phyloP scores from a whole-genome alignment of 2,329 filamentous ascomycete species.

The Periconia digitata region DNA sequence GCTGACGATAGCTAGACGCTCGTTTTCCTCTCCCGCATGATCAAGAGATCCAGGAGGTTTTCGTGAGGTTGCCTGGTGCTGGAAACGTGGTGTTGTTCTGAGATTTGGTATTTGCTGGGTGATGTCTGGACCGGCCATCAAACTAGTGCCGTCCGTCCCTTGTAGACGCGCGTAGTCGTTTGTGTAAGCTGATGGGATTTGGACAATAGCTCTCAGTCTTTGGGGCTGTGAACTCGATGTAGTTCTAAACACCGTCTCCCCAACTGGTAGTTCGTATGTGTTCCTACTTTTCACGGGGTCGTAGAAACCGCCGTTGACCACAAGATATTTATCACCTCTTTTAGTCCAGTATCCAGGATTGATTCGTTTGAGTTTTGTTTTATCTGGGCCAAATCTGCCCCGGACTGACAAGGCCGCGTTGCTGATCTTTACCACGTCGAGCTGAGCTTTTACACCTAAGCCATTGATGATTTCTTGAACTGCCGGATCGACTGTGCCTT shows the following conservation, averaged over 20 bases:
- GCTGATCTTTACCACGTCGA: neutral
- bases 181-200: too few species aligned
- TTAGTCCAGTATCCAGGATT: neutral
- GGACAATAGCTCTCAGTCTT: too few species aligned
- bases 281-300: neutral
- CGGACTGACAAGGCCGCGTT: neutral
- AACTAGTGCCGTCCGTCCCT: neutral
- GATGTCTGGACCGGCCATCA: neutral
- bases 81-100: neutral
- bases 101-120: neutral
- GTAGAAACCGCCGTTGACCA: neutral
- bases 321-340: neutral
- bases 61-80: neutral
- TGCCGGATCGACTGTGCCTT: neutral
- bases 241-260: too few species aligned
- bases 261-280: neutral
- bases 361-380: too few species aligned
- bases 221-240: too few species aligned
- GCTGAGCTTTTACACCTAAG: neutral
- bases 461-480: neutral
- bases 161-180: too few species aligned
- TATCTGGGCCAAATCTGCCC: too few species aligned
- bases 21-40: neutral
- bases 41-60: neutral
- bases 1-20: conserved; percentile 1